Evolutionary conservation across 257 asterid species (phyloP), one percentile per base, ranked within the genome.

Genomic region (Eustoma russellianum): DNA sequence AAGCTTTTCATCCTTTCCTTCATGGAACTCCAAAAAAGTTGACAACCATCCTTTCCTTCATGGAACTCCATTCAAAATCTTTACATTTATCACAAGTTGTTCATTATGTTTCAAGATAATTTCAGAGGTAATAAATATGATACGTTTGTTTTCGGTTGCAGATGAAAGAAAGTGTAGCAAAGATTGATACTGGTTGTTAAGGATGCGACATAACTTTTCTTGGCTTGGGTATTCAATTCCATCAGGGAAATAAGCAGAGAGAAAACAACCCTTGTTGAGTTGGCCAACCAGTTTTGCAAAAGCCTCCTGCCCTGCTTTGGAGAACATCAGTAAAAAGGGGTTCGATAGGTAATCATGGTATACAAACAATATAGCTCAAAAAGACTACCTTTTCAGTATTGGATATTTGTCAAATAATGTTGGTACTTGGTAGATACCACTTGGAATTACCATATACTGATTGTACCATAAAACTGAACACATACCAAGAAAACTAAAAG

Each of bases 181-280:
- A 72, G 72, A 67, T 91, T 2, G 98, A 91, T 34, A 47, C 73
- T 5, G 86, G 86, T n/a, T 19, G 53, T 80, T 40, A 91, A 82
- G 68, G 98, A 91, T 75, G 84, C 89, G 51, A 92, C 94, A 18
- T 91, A 82, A n/a, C 74, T 95, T 78, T 57, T 74, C 92, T 1
- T 91, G 98, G 96, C 94, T 87, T 3, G 95, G 96, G 16, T 91
- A 83, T 60, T 91, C 17, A 87, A 82, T 73, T 82, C 96, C 9
- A 74, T 84, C 19, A 71, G 59, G n/a, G 75, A 77, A 28, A 80
- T 84, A 46, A 86, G 89, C 46, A 64, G 93, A 57, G 98, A 91
- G 62, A 91, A 91, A 60, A 84, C 95, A 0, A 77, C 79, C 5
- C 86, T 91, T n/a, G 95, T 79, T 1, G 85, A 80, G 78, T 65